These are phyloP conservation scores for Theobroma grandiflorum DNA, from an alignment of 441 rosid species.

Conservation along the genomic window DNA sequence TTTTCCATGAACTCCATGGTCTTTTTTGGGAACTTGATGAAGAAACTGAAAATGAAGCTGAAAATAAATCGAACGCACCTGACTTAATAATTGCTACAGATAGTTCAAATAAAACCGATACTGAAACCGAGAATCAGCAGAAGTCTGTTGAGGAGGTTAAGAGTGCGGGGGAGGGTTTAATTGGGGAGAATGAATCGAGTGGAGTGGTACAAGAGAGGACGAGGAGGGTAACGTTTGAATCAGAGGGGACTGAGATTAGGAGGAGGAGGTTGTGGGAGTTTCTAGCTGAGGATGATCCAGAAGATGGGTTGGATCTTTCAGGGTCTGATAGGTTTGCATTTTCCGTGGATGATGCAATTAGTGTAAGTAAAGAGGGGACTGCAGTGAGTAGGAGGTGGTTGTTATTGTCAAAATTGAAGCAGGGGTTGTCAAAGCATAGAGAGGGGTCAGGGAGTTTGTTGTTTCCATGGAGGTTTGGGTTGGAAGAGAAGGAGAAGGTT, in stretches of 20 bases:
- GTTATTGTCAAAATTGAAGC: slow-evolving; percentile 81
- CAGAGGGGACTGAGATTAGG: slow-evolving; percentile 62
- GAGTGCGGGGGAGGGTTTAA: slow-evolving; percentile 23
- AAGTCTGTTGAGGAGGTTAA: slow-evolving; percentile 34
- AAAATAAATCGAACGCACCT: slow-evolving; percentile 24
- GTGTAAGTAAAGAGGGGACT: slow-evolving; percentile 67
- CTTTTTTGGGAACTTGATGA: slow-evolving; percentile 91
- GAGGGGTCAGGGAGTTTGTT: slow-evolving; percentile 59
- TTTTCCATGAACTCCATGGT: slow-evolving; percentile 82
- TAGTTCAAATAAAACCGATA: slow-evolving; percentile 28
- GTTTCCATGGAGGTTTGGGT: slow-evolving; percentile 82
- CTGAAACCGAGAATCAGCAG: slow-evolving; percentile 27
- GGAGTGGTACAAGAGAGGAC: slow-evolving; percentile 43
- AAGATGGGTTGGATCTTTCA: slow-evolving; percentile 94
- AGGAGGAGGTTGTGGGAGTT: slow-evolving; percentile 81
- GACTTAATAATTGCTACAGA: slow-evolving; percentile 28
- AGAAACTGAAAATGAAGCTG: slow-evolving; percentile 38
- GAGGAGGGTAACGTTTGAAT: slow-evolving; percentile 63
- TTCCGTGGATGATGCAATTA: slow-evolving; percentile 86
- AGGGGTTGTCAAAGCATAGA: slow-evolving; percentile 71
- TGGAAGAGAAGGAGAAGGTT: slow-evolving; percentile 62
- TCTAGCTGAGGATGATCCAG: slow-evolving; percentile 78
- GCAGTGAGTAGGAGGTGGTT: slow-evolving; percentile 84
- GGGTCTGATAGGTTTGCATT: slow-evolving; percentile 94
- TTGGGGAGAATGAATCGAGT: slow-evolving; percentile 35